phyloP scores from a whole-genome alignment of 2,329 filamentous ascomycete species.

The Pseudogymnoascus sp. region DNA sequence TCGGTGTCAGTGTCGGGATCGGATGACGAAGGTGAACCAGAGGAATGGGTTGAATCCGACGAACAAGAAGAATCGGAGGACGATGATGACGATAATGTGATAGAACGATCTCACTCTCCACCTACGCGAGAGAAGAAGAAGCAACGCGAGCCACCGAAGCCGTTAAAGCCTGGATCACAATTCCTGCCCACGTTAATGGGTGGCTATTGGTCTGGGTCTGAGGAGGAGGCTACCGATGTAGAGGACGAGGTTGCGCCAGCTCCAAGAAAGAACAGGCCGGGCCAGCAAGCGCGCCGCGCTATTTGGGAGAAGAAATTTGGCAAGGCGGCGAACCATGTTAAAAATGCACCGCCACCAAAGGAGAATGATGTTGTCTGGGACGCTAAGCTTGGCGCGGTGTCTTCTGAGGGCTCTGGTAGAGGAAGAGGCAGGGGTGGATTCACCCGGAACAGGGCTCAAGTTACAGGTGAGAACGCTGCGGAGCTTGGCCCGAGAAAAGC shows the following conservation, averaged over 20 bases:
- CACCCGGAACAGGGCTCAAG: slow-evolving; percentile 11
- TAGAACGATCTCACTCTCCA: slow-evolving; percentile 8
- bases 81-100: slow-evolving; percentile 14
- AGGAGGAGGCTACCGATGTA: slow-evolving; percentile 55
- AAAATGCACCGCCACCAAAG: slow-evolving; percentile 17
- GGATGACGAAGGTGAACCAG: slow-evolving; percentile 9
- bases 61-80: slow-evolving; percentile 10
- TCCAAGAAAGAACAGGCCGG: slow-evolving; percentile 63
- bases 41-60: neutral
- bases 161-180: slow-evolving; percentile 35
- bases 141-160: slow-evolving; percentile 12
- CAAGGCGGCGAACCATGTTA: slow-evolving; percentile 44
- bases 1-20: slow-evolving; percentile 10
- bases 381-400: slow-evolving; percentile 43
- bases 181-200: slow-evolving; percentile 72
- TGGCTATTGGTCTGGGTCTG: slow-evolving; percentile 71
- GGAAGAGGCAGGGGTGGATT: slow-evolving; percentile 12
- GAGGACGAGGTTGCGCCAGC: slow-evolving; percentile 47
- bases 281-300: slow-evolving; percentile 68
- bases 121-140: slow-evolving; percentile 19
- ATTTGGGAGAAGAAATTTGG: slow-evolving; percentile 79
- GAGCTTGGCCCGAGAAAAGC: slow-evolving; percentile 22
- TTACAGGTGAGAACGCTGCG: slow-evolving; percentile 24
- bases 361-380: slow-evolving; percentile 50
- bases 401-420: slow-evolving; percentile 6